Evolutionary conservation across 257 asterid genomes (phyloP).

Genomic region (Solanum pennellii): DNA sequence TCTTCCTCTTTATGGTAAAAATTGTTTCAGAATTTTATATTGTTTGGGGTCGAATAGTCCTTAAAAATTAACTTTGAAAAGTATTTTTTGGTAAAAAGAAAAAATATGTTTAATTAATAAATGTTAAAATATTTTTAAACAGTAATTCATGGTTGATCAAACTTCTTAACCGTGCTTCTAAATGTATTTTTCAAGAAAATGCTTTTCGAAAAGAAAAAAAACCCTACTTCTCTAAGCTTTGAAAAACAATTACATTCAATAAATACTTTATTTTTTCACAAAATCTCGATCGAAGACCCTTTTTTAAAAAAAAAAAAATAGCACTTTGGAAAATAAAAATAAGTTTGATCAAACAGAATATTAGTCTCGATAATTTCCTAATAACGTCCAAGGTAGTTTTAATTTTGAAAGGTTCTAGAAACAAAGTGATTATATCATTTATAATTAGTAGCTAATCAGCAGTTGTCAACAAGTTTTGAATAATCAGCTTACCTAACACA

Average conservation of each 20-base stretch:
- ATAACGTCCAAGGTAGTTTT: not conserved
- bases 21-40: not conserved
- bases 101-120: too few species aligned
- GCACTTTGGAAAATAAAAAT: not conserved
- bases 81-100: not conserved
- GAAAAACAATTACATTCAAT: not conserved
- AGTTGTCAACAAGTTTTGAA: not conserved
- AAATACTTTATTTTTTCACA: not conserved
- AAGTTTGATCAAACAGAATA: not conserved
- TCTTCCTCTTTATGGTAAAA: too few species aligned
- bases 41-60: not conserved
- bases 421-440: not conserved
- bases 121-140: too few species aligned
- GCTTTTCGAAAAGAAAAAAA: too few species aligned
- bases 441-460: not conserved
- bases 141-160: too few species aligned
- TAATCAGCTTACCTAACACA: not conserved
- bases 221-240: not conserved
- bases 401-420: not conserved
- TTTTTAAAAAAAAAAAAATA: too few species aligned
- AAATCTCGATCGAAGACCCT: rapidly evolving
- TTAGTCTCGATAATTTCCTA: not conserved
- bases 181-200: too few species aligned
- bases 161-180: too few species aligned
- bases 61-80: not conserved